Conservation (phyloP, 176 grass and related monocot species). For the Ensete glaucum region DNA sequence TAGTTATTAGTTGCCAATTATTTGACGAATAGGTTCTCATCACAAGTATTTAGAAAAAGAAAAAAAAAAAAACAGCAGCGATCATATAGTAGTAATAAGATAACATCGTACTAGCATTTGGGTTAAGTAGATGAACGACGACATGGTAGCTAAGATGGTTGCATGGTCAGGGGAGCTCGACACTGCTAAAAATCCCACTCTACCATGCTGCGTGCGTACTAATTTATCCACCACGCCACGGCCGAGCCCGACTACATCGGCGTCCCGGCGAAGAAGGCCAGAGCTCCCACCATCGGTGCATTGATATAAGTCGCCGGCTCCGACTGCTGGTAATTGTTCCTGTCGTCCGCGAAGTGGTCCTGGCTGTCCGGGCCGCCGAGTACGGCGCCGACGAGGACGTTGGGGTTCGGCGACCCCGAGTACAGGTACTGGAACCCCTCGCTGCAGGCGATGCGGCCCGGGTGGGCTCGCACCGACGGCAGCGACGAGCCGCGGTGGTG, state of each 20-base stretch:
- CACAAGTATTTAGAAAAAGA: too few species aligned
- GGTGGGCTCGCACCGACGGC: slow-evolving; percentile 42
- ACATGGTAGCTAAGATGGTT: too few species aligned
- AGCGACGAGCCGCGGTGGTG: slow-evolving; percentile 79
- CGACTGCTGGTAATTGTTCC: slow-evolving; percentile 58
- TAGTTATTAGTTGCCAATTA: too few species aligned
- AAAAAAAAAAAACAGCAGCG: too few species aligned
- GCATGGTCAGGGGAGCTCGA: slow-evolving; percentile 3
- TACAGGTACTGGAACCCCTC: slow-evolving; percentile 73
- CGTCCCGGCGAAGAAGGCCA: slow-evolving; percentile 62
- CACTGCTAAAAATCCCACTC: background rate
- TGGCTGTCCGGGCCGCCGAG: slow-evolving; percentile 45
- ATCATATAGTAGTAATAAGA: too few species aligned
- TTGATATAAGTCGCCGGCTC: slow-evolving; percentile 93
- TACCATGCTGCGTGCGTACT: background rate
- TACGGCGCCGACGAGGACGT: slow-evolving; percentile 60
- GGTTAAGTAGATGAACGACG: too few species aligned
- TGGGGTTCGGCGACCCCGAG: slow-evolving; percentile 41
- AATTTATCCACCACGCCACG: background rate
- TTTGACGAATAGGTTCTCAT: too few species aligned
- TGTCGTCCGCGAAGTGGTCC: slow-evolving; percentile 60
- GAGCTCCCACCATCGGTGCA: slow-evolving; percentile 68
- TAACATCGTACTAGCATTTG: too few species aligned
- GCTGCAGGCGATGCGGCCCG: slow-evolving; percentile 34
- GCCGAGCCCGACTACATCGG: background rate